Base-by-base conservation (phyloP, 805 yeast genomes). In the Ogataea populi-albae region DNA sequence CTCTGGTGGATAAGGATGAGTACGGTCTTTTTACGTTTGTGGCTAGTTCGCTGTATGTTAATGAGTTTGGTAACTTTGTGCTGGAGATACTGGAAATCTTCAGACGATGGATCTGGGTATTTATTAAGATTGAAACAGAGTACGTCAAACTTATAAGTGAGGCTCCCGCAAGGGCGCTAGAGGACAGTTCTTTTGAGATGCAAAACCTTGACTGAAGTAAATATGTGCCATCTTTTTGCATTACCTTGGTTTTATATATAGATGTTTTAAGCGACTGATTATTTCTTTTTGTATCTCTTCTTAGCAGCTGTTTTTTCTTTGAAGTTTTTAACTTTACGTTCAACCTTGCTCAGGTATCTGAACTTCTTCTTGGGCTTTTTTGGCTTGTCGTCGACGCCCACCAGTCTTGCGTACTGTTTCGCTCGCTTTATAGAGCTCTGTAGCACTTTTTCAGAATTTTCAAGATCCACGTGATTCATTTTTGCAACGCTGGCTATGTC, bases 21-120 rank as follows among this genome's bases (percentile, higher is more conserved):
- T 32, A 37, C 32, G 40, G 46, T 1, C 4, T 21, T 3, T 28
- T 47, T 16, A 45, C 51, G 1, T 40, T 35, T 11, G 39, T 48
- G 17, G 56, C 54, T 18, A 41, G 52, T 33, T 44, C 47, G 5
- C 40, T 64, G 23, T 57, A 54, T 29, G 60, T 62, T 17, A 68
- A 74, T 17, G 84, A 75, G 45, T 59, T 69, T 18, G 89, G 93
- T 1, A 71, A 79, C 38, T 81, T 84, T 43, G 60, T 74, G 8
- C 64, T 86, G 37, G 93, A 89, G 52, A 46, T 76, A 3, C 60
- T 89, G 35, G 98, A 93, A 56, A 66, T 93, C 5, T 47, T 81
- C 6, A 71, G 98, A 62, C 73, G 98, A 54, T 86, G 89, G 78
- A 61, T 87, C 34, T 93, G 99, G 99, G 76, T 88, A 26, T 73